Percentiles rank a stretch among this genome's conserved stretches.
Conservation (phyloP, 192 early-diverging fungal species). For the Lobosporangium transversale region DNA sequence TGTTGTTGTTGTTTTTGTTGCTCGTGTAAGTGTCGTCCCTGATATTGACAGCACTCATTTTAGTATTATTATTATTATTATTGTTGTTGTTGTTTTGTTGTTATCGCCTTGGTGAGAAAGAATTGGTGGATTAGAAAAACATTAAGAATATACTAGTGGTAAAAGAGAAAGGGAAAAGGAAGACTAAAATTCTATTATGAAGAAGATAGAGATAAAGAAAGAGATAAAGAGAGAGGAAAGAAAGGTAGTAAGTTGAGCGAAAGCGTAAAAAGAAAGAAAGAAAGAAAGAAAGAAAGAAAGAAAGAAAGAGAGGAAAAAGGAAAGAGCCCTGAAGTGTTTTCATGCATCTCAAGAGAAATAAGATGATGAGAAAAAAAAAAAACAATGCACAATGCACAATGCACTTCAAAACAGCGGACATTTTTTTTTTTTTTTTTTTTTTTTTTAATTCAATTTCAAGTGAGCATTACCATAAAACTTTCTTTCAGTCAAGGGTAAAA, state of each 20-base stretch:
- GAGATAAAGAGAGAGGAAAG: background rate
- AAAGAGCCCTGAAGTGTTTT: too few species aligned
- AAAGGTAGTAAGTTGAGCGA: background rate
- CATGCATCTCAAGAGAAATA: too few species aligned
- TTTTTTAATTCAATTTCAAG: background rate
- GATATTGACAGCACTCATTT: too few species aligned
- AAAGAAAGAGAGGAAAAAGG: background rate
- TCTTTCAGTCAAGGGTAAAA: too few species aligned
- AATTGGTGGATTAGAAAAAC: background rate
- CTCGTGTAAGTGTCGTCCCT: too few species aligned
- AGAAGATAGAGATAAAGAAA: background rate
- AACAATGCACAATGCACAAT: too few species aligned
- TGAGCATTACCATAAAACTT: background rate
- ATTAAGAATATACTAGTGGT: too few species aligned
- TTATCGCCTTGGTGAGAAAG: too few species aligned
- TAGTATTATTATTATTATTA: too few species aligned
- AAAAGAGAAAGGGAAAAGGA: background rate
- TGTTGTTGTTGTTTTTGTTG: too few species aligned
- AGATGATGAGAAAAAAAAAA: too few species aligned
- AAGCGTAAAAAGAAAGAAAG: background rate
- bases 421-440: background rate
- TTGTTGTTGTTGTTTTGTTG: too few species aligned
- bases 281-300: background rate
- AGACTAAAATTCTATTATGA: background rate
- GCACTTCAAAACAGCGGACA: background rate